Evolutionary conservation across 1,284 basidiomycete species (phyloP).

Genomic region (Butyriboletus appendiculatus): DNA sequence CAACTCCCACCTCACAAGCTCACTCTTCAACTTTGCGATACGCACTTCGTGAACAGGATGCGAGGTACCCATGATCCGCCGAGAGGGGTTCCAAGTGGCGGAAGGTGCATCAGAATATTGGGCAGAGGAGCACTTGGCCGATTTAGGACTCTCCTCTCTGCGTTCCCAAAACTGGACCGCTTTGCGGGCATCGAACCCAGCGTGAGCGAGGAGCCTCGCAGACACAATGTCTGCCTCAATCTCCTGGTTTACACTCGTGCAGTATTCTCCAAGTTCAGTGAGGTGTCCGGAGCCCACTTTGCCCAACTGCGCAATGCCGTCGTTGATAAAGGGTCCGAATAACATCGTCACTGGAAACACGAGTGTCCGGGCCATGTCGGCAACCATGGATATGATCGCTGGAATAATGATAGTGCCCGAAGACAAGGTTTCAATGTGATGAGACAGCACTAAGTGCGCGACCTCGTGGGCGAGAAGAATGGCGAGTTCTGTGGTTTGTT

Average conservation of each 20-base stretch:
- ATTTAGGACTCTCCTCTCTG: constrained; percentile 35
- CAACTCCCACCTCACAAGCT: constrained; percentile 56
- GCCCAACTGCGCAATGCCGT: constrained; percentile 81
- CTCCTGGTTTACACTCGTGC: constrained; percentile 76
- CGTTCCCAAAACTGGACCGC: constrained; percentile 77
- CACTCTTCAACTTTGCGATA: constrained; percentile 47
- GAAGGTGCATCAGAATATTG: constrained; percentile 6
- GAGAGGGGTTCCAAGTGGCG: constrained; percentile 17
- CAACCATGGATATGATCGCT: constrained; percentile 70
- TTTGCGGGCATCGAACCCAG: constrained; percentile 79
- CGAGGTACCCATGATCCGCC: constrained; percentile 39
- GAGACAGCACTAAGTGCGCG: constrained; percentile 82
- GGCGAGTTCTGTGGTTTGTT: constrained; percentile 83
- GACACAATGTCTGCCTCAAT: constrained; percentile 91
- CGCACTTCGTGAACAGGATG: constrained; percentile 60
- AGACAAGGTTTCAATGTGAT: constrained; percentile 87
- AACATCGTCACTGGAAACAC: constrained; percentile 88
- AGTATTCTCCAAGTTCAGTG: constrained; percentile 66
- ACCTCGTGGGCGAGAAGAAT: constrained; percentile 88
- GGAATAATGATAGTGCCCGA: constrained; percentile 82
- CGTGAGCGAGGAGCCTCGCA: constrained; percentile 81
- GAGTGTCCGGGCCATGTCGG: constrained; percentile 74
- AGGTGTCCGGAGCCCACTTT: constrained; percentile 76
- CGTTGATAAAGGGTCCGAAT: constrained; percentile 89
- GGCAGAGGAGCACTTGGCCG: constrained; percentile 42